These are phyloP conservation scores for Candida ipomoeae DNA, from an alignment of 805 yeast genomes.

Conservation along the genomic window DNA sequence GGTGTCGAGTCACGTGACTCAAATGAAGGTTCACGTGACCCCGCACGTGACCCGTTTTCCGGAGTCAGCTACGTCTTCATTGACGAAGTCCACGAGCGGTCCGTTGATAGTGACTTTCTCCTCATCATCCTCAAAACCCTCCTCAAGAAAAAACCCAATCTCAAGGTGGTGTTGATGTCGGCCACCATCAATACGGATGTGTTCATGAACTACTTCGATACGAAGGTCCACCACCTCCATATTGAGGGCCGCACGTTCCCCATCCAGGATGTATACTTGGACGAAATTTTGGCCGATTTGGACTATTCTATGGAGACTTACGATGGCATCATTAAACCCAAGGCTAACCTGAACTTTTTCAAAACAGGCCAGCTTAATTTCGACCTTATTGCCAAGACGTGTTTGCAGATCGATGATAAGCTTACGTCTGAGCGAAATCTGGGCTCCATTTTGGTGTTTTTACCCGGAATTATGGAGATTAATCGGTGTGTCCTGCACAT, in stretches of 20 bases:
- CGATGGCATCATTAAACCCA: constrained; percentile 45
- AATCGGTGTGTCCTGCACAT: constrained; percentile 52
- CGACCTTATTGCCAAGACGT: constrained; percentile 59
- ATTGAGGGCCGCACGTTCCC: constrained; percentile 95
- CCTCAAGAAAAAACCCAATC: constrained; percentile 43
- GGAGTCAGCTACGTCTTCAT: constrained; percentile 68
- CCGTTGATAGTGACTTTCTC: constrained; percentile 84
- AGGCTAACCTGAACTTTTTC: constrained; percentile 63
- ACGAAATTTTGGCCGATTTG: constrained; percentile 53
- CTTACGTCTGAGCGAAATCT: constrained; percentile 37
- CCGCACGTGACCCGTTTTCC: constrained; percentile 28
- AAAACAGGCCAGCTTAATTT: constrained; percentile 67
- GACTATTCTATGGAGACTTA: constrained; percentile 48
- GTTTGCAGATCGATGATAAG: constrained; percentile 47
- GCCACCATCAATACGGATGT: constrained; percentile 79
- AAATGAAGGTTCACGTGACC: neutral
- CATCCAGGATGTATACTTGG: constrained; percentile 70
- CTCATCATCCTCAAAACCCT: constrained; percentile 70
- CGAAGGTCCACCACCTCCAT: constrained; percentile 58
- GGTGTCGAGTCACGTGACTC: neutral
- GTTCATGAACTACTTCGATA: constrained; percentile 63
- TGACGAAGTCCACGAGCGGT: constrained; percentile 97
- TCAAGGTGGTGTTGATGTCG: constrained; percentile 82
- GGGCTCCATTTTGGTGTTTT: constrained; percentile 79
- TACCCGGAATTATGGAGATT: constrained; percentile 91